These are phyloP conservation scores for Melastoma malabathricum DNA, from an alignment of 345 rosid genomes.

Conservation along the genomic window DNA sequence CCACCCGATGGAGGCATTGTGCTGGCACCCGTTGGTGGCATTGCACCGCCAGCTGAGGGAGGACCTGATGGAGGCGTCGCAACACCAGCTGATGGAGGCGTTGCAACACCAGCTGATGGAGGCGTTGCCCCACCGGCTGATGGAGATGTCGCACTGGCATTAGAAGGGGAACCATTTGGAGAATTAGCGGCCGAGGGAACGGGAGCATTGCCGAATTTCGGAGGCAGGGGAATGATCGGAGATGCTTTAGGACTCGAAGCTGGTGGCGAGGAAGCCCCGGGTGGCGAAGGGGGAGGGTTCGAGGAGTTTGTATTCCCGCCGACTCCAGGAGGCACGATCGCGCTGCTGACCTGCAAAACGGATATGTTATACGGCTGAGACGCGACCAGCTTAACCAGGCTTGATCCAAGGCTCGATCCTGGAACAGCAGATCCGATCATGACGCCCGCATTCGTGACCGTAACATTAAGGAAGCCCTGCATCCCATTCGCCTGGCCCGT, in stretches of 20 bases:
- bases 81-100: conserved; percentile 4
- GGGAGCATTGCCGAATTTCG: conserved; percentile 8
- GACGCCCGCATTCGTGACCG: conserved; percentile 4
- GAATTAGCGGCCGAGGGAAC: conserved; percentile 4
- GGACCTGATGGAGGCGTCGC: too few relatives aligned
- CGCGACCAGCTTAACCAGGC: conserved; percentile 12
- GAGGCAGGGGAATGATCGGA: conserved; percentile 4
- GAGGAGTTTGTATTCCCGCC: conserved; percentile 4
- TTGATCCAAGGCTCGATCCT: conserved; percentile 9
- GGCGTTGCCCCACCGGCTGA: background rate
- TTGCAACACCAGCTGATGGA: background rate
- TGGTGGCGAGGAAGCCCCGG: background rate
- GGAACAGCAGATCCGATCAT: conserved; percentile 15
- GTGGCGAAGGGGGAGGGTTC: conserved; percentile 8
- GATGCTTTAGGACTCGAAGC: conserved; percentile 2
- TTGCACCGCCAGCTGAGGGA: too few relatives aligned
- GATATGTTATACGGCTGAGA: conserved; percentile 19
- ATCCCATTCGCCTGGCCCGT: conserved; percentile 14
- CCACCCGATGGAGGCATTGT: too few relatives aligned
- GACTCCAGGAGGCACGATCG: conserved; percentile 10
- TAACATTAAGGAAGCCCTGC: conserved; percentile 25
- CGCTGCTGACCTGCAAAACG: conserved; percentile 19
- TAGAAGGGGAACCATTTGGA: too few relatives aligned
- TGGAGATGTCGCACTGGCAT: conserved; percentile 5
- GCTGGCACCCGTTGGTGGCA: too few relatives aligned